Conservation (phyloP, 2,329 filamentous ascomycete species). For the Pseudocercospora macadamiae region DNA sequence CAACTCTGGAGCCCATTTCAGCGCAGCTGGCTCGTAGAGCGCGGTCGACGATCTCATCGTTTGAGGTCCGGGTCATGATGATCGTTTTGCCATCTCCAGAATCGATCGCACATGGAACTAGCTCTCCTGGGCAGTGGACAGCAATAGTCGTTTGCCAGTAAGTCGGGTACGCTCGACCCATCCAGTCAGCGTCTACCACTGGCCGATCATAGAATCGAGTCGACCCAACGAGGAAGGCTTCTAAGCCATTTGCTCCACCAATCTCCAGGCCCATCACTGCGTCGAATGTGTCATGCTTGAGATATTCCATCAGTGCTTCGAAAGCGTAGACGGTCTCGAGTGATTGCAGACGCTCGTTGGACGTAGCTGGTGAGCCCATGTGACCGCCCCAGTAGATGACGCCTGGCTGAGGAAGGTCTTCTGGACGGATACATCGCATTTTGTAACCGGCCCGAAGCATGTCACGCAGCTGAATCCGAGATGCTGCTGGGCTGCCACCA, state of each 20-base stretch:
- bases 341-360: conserved; percentile 62
- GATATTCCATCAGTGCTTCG: conserved; percentile 55
- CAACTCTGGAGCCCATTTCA: conserved; percentile 48
- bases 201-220: conserved; percentile 53
- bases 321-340: conserved; percentile 54
- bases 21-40: conserved; percentile 42
- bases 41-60: conserved; percentile 48
- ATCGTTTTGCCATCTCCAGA: conserved; percentile 51
- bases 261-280: conserved; percentile 67
- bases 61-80: conserved; percentile 46
- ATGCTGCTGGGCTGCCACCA: conserved; percentile 59
- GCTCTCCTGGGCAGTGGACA: conserved; percentile 45
- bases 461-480: conserved; percentile 55
- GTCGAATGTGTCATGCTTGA: conserved; percentile 50
- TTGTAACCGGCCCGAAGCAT: conserved; percentile 55
- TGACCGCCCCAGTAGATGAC: conserved; percentile 60
- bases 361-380: conserved; percentile 63
- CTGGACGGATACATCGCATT: conserved; percentile 56
- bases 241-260: conserved; percentile 67
- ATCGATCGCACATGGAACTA: conserved; percentile 51
- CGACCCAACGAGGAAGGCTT: conserved; percentile 60
- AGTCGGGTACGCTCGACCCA: conserved; percentile 52
- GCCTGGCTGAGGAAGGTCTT: conserved; percentile 55
- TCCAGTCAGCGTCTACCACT: conserved; percentile 50
- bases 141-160: conserved; percentile 52